Evolutionary conservation across 805 yeast genomes (phyloP), one percentile per base, ranked within the genome.

Genomic region (Candida argentea): DNA sequence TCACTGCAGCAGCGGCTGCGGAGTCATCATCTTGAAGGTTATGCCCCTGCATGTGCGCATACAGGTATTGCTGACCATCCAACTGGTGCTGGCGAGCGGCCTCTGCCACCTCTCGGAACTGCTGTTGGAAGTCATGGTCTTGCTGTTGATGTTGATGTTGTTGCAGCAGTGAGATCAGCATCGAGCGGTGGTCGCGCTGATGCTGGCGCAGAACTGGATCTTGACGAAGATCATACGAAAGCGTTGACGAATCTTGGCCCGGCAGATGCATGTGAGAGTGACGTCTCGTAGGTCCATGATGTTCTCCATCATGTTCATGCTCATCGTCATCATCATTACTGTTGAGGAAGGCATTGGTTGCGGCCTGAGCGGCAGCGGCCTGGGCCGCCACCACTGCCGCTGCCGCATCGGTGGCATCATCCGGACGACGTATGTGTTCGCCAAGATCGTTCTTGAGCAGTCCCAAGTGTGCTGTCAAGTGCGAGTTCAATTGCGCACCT

Each of bases 1-100:
- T 48, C 11, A 59, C 58, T 12, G 52, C 61, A 4, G 65, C 62
- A 8, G 65, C 67, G 29, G 61, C 41, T 8, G 38, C 36, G 14
- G 35, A 32, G 27, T 38, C 36, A 16, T 12, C 26, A 11, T 35
- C 53, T 32, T 43, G 46, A 23, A 48, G 39, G 4, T 45, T 48
- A 25, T 47, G 52, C n/a, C 41, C 50, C 33, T 40, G 48, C 34
- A 46, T 40, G 32, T 46, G 50, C 28, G 40, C 47, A 29, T 44
- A 50, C 26, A 43, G 42, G 30, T 45, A 49, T 28, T 42, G 49
- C 15, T 48, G 48, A 21, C 46, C 54, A 31, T 47, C 33, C 17
- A 44, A 47, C 9, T 42, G 34, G 30, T 47, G 53, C 21, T 41
- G 46, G 31, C 34, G 34, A 14, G 29, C 33, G 1, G 27, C 31